Percentiles rank a stretch among this genome's conserved stretches.
Conservation (phyloP, 352 stramenopile species). For the Phytopythium chamaehyphon region DNA sequence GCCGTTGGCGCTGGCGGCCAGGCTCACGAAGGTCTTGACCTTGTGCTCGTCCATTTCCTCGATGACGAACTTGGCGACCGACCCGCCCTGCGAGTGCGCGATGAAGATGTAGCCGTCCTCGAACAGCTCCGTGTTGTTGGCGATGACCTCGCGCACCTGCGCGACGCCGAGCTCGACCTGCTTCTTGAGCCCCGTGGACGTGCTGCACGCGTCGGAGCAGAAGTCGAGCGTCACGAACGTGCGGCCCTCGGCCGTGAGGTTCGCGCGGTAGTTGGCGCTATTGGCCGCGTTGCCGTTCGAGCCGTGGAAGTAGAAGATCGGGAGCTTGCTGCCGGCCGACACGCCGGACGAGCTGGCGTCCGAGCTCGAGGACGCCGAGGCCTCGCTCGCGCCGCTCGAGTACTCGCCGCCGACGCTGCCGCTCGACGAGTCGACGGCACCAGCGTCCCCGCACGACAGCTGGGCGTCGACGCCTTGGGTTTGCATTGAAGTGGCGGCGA, state of each 20-base stretch:
- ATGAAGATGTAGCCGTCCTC: slow-evolving; percentile 34
- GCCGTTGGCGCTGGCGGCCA: slow-evolving; percentile 24
- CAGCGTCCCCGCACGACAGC: slow-evolving; percentile 3
- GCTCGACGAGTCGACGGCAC: not conserved
- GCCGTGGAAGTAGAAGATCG: slow-evolving; percentile 36
- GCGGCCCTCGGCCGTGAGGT: slow-evolving; percentile 20
- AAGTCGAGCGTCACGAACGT: slow-evolving; percentile 26
- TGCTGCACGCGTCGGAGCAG: slow-evolving; percentile 16
- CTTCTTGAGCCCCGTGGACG: slow-evolving; percentile 4
- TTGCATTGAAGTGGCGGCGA: not conserved
- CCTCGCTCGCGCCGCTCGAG: not conserved
- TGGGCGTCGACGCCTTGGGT: not conserved
- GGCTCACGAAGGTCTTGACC: slow-evolving; percentile 21
- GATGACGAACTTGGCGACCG: slow-evolving; percentile 24
- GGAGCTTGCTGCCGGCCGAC: slow-evolving; percentile 10
- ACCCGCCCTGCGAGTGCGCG: slow-evolving; percentile 25
- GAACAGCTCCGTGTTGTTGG: slow-evolving; percentile 15
- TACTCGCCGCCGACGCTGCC: not conserved
- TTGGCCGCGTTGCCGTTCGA: slow-evolving; percentile 10
- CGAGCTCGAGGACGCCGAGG: not conserved
- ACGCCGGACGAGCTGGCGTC: not conserved
- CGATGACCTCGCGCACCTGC: slow-evolving; percentile 18
- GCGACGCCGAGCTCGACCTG: slow-evolving; percentile 23
- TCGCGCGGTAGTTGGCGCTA: slow-evolving; percentile 14
- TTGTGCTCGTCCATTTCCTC: slow-evolving; percentile 18